phyloP scores from a whole-genome alignment of 2,329 filamentous ascomycete genomes.

The Verticillium longisporum region DNA sequence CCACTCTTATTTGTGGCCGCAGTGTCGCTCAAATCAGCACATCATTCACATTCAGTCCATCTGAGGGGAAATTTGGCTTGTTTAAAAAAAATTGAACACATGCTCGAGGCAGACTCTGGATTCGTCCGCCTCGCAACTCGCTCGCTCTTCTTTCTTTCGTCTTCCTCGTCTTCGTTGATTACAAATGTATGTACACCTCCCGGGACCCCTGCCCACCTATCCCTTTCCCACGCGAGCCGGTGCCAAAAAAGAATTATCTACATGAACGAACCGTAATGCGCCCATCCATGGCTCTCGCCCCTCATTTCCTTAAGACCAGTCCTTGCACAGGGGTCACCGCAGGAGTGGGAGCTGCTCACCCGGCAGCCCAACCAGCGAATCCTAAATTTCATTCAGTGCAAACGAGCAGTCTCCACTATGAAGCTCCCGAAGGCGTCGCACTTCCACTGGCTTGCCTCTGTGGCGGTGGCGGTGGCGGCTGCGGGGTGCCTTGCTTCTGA shows the following conservation, averaged over 20 bases:
- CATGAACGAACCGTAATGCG: neutral
- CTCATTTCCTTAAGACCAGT: neutral
- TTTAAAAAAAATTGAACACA: neutral
- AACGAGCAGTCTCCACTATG: conserved; percentile 34
- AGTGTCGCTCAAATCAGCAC: too few species aligned
- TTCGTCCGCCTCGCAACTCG: neutral
- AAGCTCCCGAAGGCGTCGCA: conserved; percentile 33
- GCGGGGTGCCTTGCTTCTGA: conserved; percentile 5
- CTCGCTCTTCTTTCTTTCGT: neutral
- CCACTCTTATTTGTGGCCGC: too few species aligned
- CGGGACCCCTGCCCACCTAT: neutral
- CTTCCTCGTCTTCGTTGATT: conserved; percentile 7
- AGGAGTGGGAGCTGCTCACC: neutral
- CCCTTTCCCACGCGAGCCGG: neutral
- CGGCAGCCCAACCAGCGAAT: neutral
- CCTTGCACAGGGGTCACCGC: neutral
- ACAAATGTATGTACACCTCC: conserved; percentile 9
- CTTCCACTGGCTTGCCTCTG: conserved; percentile 30
- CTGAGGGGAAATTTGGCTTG: neutral
- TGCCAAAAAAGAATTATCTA: neutral
- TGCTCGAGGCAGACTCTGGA: neutral
- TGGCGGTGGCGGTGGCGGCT: conserved; percentile 13
- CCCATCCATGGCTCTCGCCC: neutral
- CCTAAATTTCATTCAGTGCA: neutral
- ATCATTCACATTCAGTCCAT: too few species aligned